Evolutionary conservation across 179 eudicot genomes (phyloP).

Genomic region (Heliamphora pulchella): DNA sequence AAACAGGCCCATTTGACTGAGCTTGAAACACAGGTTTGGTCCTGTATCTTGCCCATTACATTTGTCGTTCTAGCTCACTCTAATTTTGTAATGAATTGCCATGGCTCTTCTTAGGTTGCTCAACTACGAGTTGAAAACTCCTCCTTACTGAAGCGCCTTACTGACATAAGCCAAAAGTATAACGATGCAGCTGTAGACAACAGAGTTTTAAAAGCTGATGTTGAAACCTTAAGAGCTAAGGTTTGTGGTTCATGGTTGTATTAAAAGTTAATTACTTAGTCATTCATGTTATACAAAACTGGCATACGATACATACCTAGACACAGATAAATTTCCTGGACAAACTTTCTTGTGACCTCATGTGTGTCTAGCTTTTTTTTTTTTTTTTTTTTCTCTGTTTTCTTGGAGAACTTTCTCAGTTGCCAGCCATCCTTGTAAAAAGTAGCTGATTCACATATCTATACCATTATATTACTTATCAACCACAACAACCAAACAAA

Average conservation of each 20-base stretch:
- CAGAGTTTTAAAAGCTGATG: conserved; percentile 91
- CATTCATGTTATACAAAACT: not conserved
- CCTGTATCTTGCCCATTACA: not conserved
- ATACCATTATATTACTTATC: no score
- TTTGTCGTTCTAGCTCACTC: not conserved
- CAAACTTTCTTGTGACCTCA: not conserved
- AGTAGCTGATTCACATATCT: not conserved
- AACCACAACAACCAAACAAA: no score
- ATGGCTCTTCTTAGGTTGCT: conserved; percentile 47
- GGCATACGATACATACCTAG: no score
- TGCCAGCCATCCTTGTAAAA: not conserved
- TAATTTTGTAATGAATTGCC: not conserved
- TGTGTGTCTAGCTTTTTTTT: not conserved
- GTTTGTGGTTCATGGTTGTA: conserved; percentile 24
- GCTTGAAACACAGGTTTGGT: conserved; percentile 76
- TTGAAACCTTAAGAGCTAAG: conserved; percentile 95
- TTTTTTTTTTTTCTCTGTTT: not conserved
- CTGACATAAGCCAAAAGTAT: conserved; percentile 80
- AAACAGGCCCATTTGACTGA: conserved; percentile 89
- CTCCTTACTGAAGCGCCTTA: conserved; percentile 63
- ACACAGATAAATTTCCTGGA: not conserved
- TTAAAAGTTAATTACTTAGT: not conserved
- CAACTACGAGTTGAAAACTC: conserved; percentile 84
- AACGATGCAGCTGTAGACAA: conserved; percentile 96
- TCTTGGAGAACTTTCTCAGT: not conserved